Conservation (phyloP, 768 basidiomycete genomes). For the Lentinula aciculospora region DNA sequence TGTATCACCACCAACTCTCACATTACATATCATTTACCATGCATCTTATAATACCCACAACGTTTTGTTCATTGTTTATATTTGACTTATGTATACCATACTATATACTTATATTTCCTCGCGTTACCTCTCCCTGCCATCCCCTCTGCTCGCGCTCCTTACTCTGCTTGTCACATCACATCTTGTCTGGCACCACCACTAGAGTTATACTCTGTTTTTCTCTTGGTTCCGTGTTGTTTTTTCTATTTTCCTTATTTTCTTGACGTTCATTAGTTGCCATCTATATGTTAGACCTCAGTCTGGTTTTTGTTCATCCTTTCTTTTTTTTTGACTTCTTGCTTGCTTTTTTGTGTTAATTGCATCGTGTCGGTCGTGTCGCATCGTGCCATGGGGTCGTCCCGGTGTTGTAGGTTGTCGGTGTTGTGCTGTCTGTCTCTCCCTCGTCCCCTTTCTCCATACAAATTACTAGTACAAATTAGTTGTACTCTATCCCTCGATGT, state of each 20-base stretch:
- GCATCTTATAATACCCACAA: neutral
- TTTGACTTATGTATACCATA: constrained; percentile 13
- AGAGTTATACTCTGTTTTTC: neutral
- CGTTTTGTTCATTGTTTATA: constrained; percentile 4
- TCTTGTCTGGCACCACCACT: neutral
- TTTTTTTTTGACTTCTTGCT: neutral
- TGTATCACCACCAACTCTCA: constrained; percentile 5
- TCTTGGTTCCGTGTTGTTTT: neutral
- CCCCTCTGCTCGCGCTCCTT: neutral
- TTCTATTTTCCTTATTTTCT: neutral
- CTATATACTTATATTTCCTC: constrained; percentile 1
- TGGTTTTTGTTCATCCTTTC: neutral
- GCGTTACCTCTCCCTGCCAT: constrained; percentile 8
- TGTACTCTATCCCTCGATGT: neutral
- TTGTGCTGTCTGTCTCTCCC: neutral
- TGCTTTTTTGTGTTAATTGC: neutral
- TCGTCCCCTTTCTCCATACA: neutral
- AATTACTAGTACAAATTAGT: neutral
- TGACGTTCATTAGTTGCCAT: neutral
- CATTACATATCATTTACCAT: constrained; percentile 13
- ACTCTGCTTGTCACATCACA: neutral
- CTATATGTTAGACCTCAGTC: neutral
- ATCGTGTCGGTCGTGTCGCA: neutral
- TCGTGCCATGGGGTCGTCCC: neutral
- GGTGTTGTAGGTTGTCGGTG: neutral